A percentile compares a stretch with the other conserved stretches of the same genome.
Evolutionary conservation across 441 rosid genomes (phyloP).

Genomic region (Pelargonium australe): DNA sequence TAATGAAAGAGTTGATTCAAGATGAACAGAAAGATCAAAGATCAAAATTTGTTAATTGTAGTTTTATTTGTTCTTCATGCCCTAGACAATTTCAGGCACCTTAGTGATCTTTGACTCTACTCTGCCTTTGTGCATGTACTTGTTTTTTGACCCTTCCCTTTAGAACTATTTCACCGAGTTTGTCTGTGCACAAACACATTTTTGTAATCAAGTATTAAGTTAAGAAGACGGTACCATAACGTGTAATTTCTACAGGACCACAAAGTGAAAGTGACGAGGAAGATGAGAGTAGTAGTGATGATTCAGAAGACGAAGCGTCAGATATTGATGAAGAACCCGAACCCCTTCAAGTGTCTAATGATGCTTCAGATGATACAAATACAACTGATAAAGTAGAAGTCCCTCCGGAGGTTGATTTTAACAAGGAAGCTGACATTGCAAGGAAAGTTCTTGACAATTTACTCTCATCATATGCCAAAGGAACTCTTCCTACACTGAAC

Average conservation of each 20-base stretch:
- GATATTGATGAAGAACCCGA: constrained; percentile 24
- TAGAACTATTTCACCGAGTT: background rate
- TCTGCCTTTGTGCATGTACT: background rate
- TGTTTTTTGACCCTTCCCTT: background rate
- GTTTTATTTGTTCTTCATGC: background rate
- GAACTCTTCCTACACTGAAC: constrained; percentile 27
- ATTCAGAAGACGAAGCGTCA: constrained; percentile 44
- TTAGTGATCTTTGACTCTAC: background rate
- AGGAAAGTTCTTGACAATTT: constrained; percentile 67
- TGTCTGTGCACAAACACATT: background rate
- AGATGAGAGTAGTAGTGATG: constrained; percentile 52
- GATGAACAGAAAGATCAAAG: background rate
- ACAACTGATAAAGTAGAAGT: constrained; percentile 30
- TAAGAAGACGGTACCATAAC: background rate
- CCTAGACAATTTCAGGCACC: background rate
- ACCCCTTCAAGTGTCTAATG: constrained; percentile 24
- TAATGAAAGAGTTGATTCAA: background rate
- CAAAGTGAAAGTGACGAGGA: constrained; percentile 37
- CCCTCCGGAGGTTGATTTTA: constrained; percentile 46
- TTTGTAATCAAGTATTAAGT: background rate
- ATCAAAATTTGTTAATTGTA: background rate
- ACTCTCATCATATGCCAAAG: constrained; percentile 43
- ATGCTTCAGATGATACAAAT: constrained; percentile 26
- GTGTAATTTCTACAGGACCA: constrained; percentile 35
- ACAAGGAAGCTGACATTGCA: constrained; percentile 62